Conservation (phyloP, 1,284 basidiomycete species). For the Kwoniella shivajii region DNA sequence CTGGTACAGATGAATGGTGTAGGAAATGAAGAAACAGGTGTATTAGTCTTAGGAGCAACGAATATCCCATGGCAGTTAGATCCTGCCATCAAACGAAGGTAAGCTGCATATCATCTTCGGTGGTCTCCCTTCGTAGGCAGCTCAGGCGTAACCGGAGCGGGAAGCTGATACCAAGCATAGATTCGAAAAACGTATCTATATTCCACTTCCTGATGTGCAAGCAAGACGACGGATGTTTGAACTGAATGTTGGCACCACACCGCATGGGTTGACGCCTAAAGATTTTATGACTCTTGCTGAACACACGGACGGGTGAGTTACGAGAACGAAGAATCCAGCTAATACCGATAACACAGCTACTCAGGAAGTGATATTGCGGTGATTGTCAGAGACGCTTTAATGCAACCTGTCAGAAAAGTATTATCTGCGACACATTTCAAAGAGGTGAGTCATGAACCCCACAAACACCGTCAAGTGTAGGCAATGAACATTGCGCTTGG, state of each 20-base stretch:
- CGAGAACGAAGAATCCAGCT: background rate
- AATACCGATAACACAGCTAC: constrained; percentile 63
- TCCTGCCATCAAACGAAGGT: constrained; percentile 95
- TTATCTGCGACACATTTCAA: constrained; percentile 96
- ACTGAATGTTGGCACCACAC: constrained; percentile 91
- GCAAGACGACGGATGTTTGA: constrained; percentile 96
- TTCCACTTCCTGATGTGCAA: constrained; percentile 90
- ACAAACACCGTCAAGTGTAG: too few species aligned
- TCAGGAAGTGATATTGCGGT: constrained; percentile 96
- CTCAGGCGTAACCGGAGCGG: too few species aligned
- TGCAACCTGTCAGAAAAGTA: constrained; percentile 98
- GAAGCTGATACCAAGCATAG: constrained; percentile 51
- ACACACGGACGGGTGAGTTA: constrained; percentile 75
- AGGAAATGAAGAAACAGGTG: constrained; percentile 94
- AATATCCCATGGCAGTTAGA: constrained; percentile 98
- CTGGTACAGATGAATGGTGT: constrained; percentile 98
- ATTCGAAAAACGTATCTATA: constrained; percentile 98
- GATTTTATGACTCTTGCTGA: constrained; percentile 84
- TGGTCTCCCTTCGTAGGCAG: too few species aligned
- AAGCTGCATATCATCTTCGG: constrained; percentile 30
- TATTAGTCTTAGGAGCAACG: constrained; percentile 97
- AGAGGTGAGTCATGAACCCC: constrained; percentile 46
- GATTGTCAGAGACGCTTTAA: constrained; percentile 92
- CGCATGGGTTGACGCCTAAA: constrained; percentile 74
- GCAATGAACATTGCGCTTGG: too few species aligned